A percentile compares a stretch with the other conserved stretches of the same genome.
phyloP scores from a whole-genome alignment of 805 yeast genomes.

The Teunomyces gatunensis region DNA sequence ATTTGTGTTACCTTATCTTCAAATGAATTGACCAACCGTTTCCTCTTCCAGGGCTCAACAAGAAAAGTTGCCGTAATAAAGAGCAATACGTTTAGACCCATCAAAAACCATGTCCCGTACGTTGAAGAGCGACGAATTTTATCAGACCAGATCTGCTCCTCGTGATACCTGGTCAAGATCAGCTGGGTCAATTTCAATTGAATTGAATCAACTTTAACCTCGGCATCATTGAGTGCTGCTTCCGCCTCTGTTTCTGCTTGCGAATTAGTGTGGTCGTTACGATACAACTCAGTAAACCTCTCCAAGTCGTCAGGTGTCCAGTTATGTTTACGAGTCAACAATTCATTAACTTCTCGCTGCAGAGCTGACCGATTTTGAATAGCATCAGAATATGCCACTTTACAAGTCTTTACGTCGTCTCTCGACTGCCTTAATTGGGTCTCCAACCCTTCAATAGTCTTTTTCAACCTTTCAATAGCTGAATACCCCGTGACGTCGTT shows the following conservation, averaged over 20 bases:
- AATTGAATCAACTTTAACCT: slow-evolving; percentile 61
- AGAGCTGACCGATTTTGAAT: slow-evolving; percentile 62
- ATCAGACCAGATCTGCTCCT: slow-evolving; percentile 98
- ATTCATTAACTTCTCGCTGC: slow-evolving; percentile 83
- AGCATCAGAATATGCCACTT: slow-evolving; percentile 55
- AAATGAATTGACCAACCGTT: slow-evolving; percentile 75
- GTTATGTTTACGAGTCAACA: slow-evolving; percentile 75
- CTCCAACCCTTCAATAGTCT: slow-evolving; percentile 58
- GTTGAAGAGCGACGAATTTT: slow-evolving; percentile 91
- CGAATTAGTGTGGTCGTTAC: slow-evolving; percentile 76
- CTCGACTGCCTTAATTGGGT: slow-evolving; percentile 47
- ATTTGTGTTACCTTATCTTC: slow-evolving; percentile 68
- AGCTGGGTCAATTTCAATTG: slow-evolving; percentile 70
- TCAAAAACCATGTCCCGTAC: slow-evolving; percentile 91
- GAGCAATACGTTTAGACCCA: slow-evolving; percentile 80
- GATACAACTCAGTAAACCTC: slow-evolving; percentile 75
- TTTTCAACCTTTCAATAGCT: slow-evolving; percentile 68
- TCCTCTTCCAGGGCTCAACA: slow-evolving; percentile 93
- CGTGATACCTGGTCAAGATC: slow-evolving; percentile 86
- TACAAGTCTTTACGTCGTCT: slow-evolving; percentile 45
- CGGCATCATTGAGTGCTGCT: slow-evolving; percentile 49
- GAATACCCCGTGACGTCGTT: slow-evolving; percentile 94
- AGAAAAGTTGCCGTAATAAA: slow-evolving; percentile 81
- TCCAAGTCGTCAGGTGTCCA: slow-evolving; percentile 85
- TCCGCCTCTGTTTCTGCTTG: slow-evolving; percentile 54